Evolutionary conservation across 2,329 filamentous ascomycete species (phyloP), one percentile per base, ranked within the genome.

Genomic region (Ascochyta lentis): DNA sequence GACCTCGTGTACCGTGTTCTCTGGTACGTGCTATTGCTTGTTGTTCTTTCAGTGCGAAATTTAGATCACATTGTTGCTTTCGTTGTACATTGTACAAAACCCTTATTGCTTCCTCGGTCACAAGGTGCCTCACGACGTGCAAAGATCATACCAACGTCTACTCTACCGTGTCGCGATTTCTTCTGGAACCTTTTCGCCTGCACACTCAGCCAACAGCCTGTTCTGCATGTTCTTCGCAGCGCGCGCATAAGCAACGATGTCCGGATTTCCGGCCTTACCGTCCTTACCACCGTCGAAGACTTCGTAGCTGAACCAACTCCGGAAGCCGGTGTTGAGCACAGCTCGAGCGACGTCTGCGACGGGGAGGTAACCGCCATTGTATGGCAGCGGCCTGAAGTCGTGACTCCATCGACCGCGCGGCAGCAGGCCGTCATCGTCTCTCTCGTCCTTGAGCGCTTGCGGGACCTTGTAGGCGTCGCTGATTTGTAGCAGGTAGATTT

Each of bases 401-500:
- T 89, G 86, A 65, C 88, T 92, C 90, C 90, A 93, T 29, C 83
- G 77, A 0, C 83, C 87, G 31, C 87, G 78, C 0, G 89, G 86
- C 27, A 86, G 74, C 39, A 87, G 64, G 0, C 86, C 87, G 6
- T 77, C 74, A 23, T 82, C 76, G 31, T 84, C 79, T 0, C 71
- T 65, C 40, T 82, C 73, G 4, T 79, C 76, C 22, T 79, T 72
- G 5, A 92, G 68, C 0, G 88, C 86, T 4, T 79, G 75, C 0
- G 79, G 76, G 34, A 86, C 81, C 63, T 82, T 85, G 69, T 92
- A 92, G 0, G 86, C 90, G 69, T 94, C 90, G 3, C 84, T 89
- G 49, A 93, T 87, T 70, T 93, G 90, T 3, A 93, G 71, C 0
- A 92, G 77, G 68, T 84, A 92, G 35, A 93, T 91, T 77, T 89